Conservation (phyloP, 352 stramenopile species). For the Lagenidium giganteum region DNA sequence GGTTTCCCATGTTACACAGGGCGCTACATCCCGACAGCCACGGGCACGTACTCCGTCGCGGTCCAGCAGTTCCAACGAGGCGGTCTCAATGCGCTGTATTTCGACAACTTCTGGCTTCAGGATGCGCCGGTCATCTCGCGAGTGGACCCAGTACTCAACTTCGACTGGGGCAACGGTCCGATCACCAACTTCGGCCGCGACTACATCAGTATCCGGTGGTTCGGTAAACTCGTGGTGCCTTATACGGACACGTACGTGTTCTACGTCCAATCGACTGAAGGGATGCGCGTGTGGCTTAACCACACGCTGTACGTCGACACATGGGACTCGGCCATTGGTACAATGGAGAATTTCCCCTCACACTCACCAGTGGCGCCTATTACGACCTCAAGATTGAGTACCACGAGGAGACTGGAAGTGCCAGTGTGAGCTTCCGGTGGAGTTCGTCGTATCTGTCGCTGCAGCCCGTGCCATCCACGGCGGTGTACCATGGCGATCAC, state of each 20-base stretch:
- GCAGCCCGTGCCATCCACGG: slow-evolving; percentile 64
- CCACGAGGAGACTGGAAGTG: slow-evolving; percentile 84
- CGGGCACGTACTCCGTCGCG: slow-evolving; percentile 77
- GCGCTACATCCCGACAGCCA: slow-evolving; percentile 69
- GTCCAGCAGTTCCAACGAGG: slow-evolving; percentile 86
- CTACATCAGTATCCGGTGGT: slow-evolving; percentile 92
- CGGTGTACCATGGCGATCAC: slow-evolving; percentile 81
- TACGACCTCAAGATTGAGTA: slow-evolving; percentile 94
- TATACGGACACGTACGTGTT: slow-evolving; percentile 87
- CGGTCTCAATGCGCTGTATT: slow-evolving; percentile 88
- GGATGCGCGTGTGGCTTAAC: slow-evolving; percentile 88
- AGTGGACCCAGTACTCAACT: slow-evolving; percentile 83
- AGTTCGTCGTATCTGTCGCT: slow-evolving; percentile 83
- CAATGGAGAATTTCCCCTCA: slow-evolving; percentile 47
- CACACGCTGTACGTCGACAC: slow-evolving; percentile 88
- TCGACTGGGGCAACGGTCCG: slow-evolving; percentile 78
- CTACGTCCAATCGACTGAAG: slow-evolving; percentile 88
- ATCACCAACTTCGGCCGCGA: slow-evolving; percentile 91
- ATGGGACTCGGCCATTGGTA: slow-evolving; percentile 49
- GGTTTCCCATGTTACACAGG: slow-evolving; percentile 89
- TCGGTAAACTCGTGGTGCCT: slow-evolving; percentile 82
- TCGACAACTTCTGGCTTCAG: slow-evolving; percentile 95
- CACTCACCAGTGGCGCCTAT: slow-evolving; percentile 60
- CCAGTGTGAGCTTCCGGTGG: slow-evolving; percentile 84
- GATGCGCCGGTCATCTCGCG: slow-evolving; percentile 79